These are phyloP conservation scores for Petrea volubilis DNA, from an alignment of 257 asterid species.

Conservation along the genomic window DNA sequence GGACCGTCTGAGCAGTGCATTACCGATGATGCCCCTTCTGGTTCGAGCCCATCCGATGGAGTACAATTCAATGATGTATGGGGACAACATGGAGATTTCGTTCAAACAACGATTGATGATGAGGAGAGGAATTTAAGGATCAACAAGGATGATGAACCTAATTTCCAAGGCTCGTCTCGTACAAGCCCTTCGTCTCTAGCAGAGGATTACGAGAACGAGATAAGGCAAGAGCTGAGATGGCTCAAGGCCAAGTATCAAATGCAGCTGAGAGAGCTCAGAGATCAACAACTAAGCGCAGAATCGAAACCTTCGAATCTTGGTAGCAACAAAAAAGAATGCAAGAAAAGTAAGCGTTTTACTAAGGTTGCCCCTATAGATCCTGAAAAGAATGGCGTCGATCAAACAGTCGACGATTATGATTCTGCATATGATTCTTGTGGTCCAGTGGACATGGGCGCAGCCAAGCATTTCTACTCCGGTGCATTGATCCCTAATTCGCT, in stretches of 20 bases:
- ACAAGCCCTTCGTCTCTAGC: conserved; percentile 17
- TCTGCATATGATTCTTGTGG: conserved; percentile 34
- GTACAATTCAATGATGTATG: conserved; percentile 35
- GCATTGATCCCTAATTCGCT: conserved; percentile 48
- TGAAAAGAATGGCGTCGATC: conserved; percentile 13
- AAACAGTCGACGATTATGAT: conserved; percentile 18
- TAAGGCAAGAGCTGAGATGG: conserved; percentile 61
- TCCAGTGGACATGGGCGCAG: conserved; percentile 39
- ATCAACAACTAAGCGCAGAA: conserved; percentile 38
- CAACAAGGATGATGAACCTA: neutral
- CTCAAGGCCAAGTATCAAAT: conserved; percentile 66
- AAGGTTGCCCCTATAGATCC: neutral
- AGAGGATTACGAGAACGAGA: conserved; percentile 49
- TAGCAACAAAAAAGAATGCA: conserved; percentile 16
- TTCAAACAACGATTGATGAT: conserved; percentile 13
- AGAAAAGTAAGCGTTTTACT: conserved; percentile 15
- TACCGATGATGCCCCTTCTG: conserved; percentile 37
- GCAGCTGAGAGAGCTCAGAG: conserved; percentile 51
- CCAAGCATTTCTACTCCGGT: conserved; percentile 34
- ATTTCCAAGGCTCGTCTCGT: conserved; percentile 11
- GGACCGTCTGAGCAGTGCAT: conserved; percentile 38
- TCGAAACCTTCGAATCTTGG: conserved; percentile 21
- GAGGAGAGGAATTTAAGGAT: conserved; percentile 6
- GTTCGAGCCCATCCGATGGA: conserved; percentile 36
- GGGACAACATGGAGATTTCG: conserved; percentile 25